Base-by-base conservation (phyloP, 1,139 yeast genomes). In the Hyphopichia fennica region DNA sequence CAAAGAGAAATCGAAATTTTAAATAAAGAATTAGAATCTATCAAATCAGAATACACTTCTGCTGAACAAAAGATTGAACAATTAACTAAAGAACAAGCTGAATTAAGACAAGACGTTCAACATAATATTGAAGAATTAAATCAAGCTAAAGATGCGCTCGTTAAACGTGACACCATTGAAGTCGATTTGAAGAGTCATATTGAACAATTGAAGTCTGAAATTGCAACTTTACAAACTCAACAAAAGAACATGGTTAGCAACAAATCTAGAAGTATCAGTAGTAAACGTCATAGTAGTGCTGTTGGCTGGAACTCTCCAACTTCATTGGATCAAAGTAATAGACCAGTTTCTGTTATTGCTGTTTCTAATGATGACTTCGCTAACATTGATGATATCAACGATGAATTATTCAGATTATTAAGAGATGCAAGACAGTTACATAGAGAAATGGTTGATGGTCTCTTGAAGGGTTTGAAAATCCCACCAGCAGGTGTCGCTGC, bases 401-500 rank as follows among this genome's bases (percentile, higher is more conserved):
- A 83, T 51, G 93, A 85, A 58, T 67, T 86, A 45, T 84, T 82
- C 71, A 73, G 77, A 51, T 69, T 86, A 49, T 75, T 93, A 52
- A 87, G 90, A 58, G 93, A 90, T 56, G 84, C 95, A 11, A 83
- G 86, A 52, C 76, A 81, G 28, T 71, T 91, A 53, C 93, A 88
- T 58, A 77, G 83, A 49, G 98, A 91, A 65, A 88, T 90, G 42
- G 87, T 89, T 30, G 90, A 85, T 52, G 96, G 96, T 8, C 72
- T 95, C 51, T 77, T 93, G 58, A 87, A 84, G 71, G 91, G 90
- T n/a, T 76, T 93, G 63, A 87, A 84, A 67, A 82, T 91, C 42
- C 98, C 99, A 35, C 79, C 81, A 16, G 88, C 95, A 22, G 84
- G 91, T 44, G 87, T 87, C 51, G 88, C 90, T 40, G 84, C 88